These are phyloP conservation scores for Coemansia javaensis DNA, from an alignment of 192 early-diverging fungal genomes.

Conservation along the genomic window DNA sequence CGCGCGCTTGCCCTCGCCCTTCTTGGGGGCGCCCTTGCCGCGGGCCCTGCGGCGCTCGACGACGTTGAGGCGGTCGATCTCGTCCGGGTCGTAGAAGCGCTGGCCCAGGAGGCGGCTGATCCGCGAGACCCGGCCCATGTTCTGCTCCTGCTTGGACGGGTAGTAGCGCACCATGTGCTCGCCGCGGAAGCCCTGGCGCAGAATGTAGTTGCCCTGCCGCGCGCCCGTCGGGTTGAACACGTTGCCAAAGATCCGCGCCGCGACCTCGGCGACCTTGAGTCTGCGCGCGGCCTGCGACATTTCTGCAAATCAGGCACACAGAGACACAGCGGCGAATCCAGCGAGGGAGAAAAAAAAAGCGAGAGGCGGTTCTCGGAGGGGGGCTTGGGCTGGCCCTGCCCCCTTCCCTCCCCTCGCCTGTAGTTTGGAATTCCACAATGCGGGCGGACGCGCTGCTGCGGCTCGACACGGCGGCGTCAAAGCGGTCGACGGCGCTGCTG, in stretches of 20 bases:
- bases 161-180: conserved; percentile 63
- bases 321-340: no score
- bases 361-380: no score
- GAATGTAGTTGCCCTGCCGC: conserved; percentile 68
- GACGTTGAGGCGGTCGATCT: conserved; percentile 64
- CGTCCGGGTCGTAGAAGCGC: conserved; percentile 50
- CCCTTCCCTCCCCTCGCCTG: background rate
- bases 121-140: conserved; percentile 19
- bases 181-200: conserved; percentile 64
- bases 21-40: conserved; percentile 77
- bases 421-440: conserved; percentile 4
- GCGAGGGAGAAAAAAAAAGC: no score
- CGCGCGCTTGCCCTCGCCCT: conserved; percentile 52
- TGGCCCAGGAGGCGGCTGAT: conserved; percentile 30
- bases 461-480: conserved; percentile 36
- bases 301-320: background rate
- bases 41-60: conserved; percentile 63
- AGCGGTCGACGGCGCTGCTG: conserved; percentile 55
- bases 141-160: conserved; percentile 50
- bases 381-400: no score
- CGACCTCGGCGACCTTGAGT: conserved; percentile 55
- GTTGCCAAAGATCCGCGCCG: conserved; percentile 62
- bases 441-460: conserved; percentile 27
- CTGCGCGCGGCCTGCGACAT: conserved; percentile 15
- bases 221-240: conserved; percentile 64